phyloP scores from a whole-genome alignment of 2,329 filamentous ascomycete species.

The Aspergillus aculeatinus region DNA sequence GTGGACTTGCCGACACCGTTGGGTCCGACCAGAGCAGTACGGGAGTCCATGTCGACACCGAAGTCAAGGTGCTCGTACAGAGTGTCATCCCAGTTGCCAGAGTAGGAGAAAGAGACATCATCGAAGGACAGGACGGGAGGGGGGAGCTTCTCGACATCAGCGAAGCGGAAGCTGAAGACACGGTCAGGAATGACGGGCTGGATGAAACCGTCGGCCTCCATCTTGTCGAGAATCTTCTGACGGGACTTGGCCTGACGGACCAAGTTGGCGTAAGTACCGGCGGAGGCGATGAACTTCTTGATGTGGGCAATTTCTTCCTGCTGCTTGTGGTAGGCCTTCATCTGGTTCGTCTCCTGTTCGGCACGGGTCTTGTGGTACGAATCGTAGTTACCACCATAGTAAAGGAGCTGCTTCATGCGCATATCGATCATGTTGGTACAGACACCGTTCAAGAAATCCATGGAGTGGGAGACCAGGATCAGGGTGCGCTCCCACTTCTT shows the following conservation, averaged over 20 bases:
- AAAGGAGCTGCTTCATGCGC: constrained; percentile 81
- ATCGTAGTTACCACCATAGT: constrained; percentile 99
- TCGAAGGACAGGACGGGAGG: constrained; percentile 96
- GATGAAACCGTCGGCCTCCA: constrained; percentile 99
- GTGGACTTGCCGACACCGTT: constrained; percentile 99
- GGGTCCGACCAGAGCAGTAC: constrained; percentile 92
- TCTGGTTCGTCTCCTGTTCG: constrained; percentile 96
- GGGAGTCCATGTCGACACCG: constrained; percentile 99
- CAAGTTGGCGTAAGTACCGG: constrained; percentile 99
- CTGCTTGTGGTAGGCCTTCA: constrained; percentile 98
- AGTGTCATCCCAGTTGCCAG: constrained; percentile 82
- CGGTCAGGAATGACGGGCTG: constrained; percentile 81
- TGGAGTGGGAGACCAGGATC: constrained; percentile 92
- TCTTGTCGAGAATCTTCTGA: constrained; percentile 99
- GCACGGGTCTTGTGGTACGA: constrained; percentile 90
- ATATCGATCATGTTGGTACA: constrained; percentile 99
- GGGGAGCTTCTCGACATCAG: constrained; percentile 98
- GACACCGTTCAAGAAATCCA: constrained; percentile 99
- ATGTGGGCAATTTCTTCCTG: constrained; percentile 99
- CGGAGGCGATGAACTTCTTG: constrained; percentile 99
- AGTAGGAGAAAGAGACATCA: constrained; percentile 97
- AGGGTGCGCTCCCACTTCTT: constrained; percentile 99
- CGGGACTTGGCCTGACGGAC: constrained; percentile 98
- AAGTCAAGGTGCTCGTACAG: constrained; percentile 96
- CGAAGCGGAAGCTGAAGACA: constrained; percentile 97